Evolutionary conservation across 345 rosid genomes (phyloP).

Genomic region (Eutrema yunnanense): DNA sequence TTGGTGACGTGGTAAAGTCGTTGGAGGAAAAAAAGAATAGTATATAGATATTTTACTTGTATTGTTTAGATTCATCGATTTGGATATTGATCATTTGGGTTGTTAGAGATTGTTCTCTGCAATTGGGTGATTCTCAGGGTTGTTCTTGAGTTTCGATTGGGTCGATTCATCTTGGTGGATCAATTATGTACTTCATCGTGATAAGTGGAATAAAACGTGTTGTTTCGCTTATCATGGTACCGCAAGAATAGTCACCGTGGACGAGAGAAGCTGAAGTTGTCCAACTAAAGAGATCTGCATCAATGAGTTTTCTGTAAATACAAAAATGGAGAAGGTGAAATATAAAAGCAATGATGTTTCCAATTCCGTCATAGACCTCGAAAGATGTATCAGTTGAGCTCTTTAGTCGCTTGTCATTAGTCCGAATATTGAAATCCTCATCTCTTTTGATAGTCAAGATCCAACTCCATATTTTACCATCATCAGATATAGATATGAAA

Average conservation of each 20-base stretch:
- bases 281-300: constrained; percentile 67
- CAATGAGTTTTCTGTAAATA: constrained; percentile 10
- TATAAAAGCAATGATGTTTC: background rate
- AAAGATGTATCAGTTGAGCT: constrained; percentile 31
- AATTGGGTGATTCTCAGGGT: too few relatives aligned
- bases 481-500: constrained; percentile 76
- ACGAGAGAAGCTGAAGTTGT: constrained; percentile 89
- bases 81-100: too few relatives aligned
- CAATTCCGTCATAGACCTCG: constrained; percentile 39
- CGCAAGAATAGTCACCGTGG: constrained; percentile 70
- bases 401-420: constrained; percentile 2
- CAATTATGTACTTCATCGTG: too few relatives aligned
- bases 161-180: too few relatives aligned
- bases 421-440: constrained; percentile 26
- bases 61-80: too few relatives aligned
- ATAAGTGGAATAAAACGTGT: too few relatives aligned
- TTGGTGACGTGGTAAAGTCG: too few relatives aligned
- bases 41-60: too few relatives aligned
- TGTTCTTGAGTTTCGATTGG: too few relatives aligned
- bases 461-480: constrained; percentile 94
- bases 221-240: constrained; percentile 15
- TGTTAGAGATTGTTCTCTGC: too few relatives aligned
- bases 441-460: constrained; percentile 59
- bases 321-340: background rate
- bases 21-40: too few relatives aligned